Conservation (phyloP, 140 eudicot species). For the Ambrosia hybrid region DNA sequence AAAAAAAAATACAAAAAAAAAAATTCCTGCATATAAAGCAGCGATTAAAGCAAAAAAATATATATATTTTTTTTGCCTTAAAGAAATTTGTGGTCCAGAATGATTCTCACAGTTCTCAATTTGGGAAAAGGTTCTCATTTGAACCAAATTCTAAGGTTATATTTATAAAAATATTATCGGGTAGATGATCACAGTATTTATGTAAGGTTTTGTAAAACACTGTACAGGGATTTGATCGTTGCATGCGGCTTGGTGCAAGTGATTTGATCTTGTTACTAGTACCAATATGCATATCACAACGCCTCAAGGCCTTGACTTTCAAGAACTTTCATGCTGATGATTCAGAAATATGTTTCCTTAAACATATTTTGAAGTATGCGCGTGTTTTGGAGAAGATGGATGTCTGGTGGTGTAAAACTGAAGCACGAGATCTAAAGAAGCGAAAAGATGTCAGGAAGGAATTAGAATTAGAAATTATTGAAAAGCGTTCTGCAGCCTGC, state of each 20-base stretch:
- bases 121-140: too few relatives aligned
- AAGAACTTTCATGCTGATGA: constrained; percentile 44
- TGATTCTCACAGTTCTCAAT: too few relatives aligned
- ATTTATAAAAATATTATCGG: neutral
- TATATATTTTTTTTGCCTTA: too few relatives aligned
- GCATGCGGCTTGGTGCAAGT: constrained; percentile 28
- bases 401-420: constrained; percentile 28
- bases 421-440: constrained; percentile 21
- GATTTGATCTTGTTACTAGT: constrained; percentile 26
- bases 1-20: too few relatives aligned
- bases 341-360: constrained; percentile 44
- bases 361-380: constrained; percentile 34
- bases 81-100: too few relatives aligned
- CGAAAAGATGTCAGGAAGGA: constrained; percentile 22
- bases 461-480: constrained; percentile 7
- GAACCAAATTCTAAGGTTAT: too few relatives aligned
- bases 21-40: too few relatives aligned
- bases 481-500: constrained; percentile 19
- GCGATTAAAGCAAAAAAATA: too few relatives aligned
- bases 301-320: constrained; percentile 45
- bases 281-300: constrained; percentile 41
- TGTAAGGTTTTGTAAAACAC: constrained; percentile 3
- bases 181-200: neutral
- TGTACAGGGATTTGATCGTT: constrained; percentile 45
- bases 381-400: constrained; percentile 37